Evolutionary conservation across 306 rosid genomes (phyloP), one percentile per base, ranked within the genome.

Genomic region (Lathyrus aphaca): DNA sequence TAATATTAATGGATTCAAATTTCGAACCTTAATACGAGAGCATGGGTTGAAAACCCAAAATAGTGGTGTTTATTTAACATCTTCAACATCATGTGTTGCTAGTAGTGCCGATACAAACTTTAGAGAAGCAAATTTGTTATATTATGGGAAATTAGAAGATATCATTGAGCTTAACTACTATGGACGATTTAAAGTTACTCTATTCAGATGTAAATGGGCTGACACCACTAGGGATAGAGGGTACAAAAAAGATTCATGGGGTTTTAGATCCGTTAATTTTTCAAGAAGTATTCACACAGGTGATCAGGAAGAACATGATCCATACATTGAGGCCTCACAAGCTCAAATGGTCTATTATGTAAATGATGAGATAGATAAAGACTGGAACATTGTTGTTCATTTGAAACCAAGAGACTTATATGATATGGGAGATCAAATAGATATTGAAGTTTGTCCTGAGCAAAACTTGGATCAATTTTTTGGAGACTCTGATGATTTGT

Each of bases 321-420:
- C 63, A 3, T 56, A 56, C 66, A 60, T 60, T 60, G 45, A 60
- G n/a, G 45, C 46, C 4, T 60, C 66, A 8, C 66, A 60, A 37
- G 66, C 29, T 35, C 8, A 37, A 37, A 35, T 60, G 66, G 46
- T 60, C 1, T 60, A 60, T 60, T 60, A 60, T 60, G 64, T 58
- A 1, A 58, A 30, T 15, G 64, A 32, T 30, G 44, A 32, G 25
- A n/a, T 58, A 7, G 35, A 15, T 32, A 58, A 58, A 58, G 25
- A 58, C 3, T 58, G 43, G 44, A 58, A 25, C 32, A 7, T 32
- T 56, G 63, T 29, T 56, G 19, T 56, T 12, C 40, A 29, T 56
- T 27, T 56, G 63, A 56, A 56, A 19, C 63, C 63, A 29, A 56
- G 42, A 25, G 63, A 56, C 40, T 5, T 56, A 39, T 56, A 56